Conservation (phyloP, 2,329 filamentous ascomycete species). For the Venturia asperata region DNA sequence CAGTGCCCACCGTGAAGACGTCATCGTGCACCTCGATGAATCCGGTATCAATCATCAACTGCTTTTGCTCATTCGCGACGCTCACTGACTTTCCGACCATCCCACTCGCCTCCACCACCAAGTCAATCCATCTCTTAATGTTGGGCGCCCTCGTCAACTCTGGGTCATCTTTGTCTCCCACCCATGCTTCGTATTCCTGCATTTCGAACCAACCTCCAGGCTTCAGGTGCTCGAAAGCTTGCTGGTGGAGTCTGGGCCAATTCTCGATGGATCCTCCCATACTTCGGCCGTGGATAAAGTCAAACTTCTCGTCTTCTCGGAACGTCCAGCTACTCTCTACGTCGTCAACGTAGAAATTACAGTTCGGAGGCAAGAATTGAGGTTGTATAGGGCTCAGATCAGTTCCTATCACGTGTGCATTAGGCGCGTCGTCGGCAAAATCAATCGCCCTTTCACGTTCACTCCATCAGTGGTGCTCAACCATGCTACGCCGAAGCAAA, state of each 20-base stretch:
- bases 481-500: background rate
- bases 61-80: conserved; percentile 19
- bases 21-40: conserved; percentile 39
- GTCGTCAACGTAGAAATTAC: conserved; percentile 54
- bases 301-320: conserved; percentile 37
- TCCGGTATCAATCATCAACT: conserved; percentile 36
- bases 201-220: conserved; percentile 27
- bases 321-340: conserved; percentile 52
- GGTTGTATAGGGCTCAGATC: conserved; percentile 35
- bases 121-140: conserved; percentile 10
- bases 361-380: conserved; percentile 47
- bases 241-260: conserved; percentile 43
- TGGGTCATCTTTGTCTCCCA: conserved; percentile 9
- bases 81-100: conserved; percentile 16
- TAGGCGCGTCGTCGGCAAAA: conserved; percentile 32
- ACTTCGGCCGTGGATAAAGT: conserved; percentile 50
- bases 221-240: conserved; percentile 32
- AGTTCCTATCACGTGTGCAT: conserved; percentile 30
- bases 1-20: conserved; percentile 19
- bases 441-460: conserved; percentile 28
- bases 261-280: conserved; percentile 49
- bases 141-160: conserved; percentile 19
- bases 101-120: background rate
- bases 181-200: conserved; percentile 26
- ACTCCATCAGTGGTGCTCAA: conserved; percentile 21